Percentiles rank a stretch among this genome's conserved stretches.
phyloP scores from a whole-genome alignment of 1,139 yeast species.

The Groenewaldozyma auringiensis region DNA sequence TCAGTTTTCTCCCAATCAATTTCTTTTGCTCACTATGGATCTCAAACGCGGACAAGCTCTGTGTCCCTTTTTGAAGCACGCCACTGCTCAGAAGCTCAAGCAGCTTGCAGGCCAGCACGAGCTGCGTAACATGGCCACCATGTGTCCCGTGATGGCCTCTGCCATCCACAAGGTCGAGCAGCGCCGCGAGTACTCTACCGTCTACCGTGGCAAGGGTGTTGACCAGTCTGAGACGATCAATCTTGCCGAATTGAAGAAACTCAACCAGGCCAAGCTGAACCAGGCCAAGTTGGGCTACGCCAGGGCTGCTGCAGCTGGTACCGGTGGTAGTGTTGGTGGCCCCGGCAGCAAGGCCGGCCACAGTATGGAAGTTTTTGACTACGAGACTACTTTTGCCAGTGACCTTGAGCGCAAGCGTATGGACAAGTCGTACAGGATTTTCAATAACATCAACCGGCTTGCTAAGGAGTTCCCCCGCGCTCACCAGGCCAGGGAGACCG shows the following conservation, averaged over 20 bases:
- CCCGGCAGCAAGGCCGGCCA: slow-evolving; percentile 5
- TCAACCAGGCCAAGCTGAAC: background rate
- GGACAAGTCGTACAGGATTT: slow-evolving; percentile 90
- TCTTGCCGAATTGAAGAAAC: background rate
- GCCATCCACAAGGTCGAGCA: slow-evolving; percentile 43
- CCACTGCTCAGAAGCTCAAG: slow-evolving; percentile 52
- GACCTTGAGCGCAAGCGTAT: slow-evolving; percentile 67
- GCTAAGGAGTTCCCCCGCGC: slow-evolving; percentile 93
- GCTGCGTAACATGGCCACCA: slow-evolving; percentile 56
- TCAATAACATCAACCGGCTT: slow-evolving; percentile 92
- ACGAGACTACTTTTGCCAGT: slow-evolving; percentile 50
- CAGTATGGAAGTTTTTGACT: slow-evolving; percentile 43
- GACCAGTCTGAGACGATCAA: slow-evolving; percentile 1
- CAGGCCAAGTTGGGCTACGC: slow-evolving; percentile 2
- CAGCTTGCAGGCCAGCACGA: slow-evolving; percentile 21
- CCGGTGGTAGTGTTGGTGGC: slow-evolving; percentile 4
- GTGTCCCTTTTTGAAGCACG: slow-evolving; percentile 73
- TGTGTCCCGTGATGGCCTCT: slow-evolving; percentile 84
- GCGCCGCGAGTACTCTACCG: slow-evolving; percentile 44
- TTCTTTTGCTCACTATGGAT: background rate
- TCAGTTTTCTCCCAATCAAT: background rate
- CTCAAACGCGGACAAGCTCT: slow-evolving; percentile 56
- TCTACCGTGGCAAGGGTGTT: slow-evolving; percentile 26
- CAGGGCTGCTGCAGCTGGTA: slow-evolving; percentile 5
- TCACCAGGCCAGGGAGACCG: slow-evolving; percentile 60